These are phyloP conservation scores for Lasiosphaeria miniovina DNA, from an alignment of 495 filamentous ascomycete species.

Conservation along the genomic window DNA sequence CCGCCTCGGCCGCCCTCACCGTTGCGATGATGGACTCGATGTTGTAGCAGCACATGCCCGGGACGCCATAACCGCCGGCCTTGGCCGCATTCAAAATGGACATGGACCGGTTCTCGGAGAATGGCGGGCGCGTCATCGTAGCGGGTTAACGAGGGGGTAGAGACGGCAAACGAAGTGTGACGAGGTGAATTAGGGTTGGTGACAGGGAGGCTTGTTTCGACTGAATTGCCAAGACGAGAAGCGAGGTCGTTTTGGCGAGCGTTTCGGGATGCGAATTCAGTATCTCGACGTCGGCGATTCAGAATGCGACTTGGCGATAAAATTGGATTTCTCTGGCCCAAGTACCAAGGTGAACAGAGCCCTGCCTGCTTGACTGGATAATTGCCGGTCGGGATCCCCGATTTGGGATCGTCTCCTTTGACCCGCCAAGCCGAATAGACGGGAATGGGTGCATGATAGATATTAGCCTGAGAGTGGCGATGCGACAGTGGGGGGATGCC, in stretches of 20 bases:
- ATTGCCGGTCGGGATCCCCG: slow-evolving; percentile 26
- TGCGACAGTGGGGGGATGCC: slow-evolving; percentile 15
- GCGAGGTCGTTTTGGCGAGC: neutral
- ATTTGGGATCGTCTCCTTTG: slow-evolving; percentile 16
- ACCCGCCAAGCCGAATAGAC: slow-evolving; percentile 20
- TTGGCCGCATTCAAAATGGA: slow-evolving; percentile 66
- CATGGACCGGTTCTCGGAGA: slow-evolving; percentile 61
- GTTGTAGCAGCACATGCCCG: slow-evolving; percentile 84
- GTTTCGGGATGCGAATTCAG: slow-evolving; percentile 2
- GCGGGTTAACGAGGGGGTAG: neutral
- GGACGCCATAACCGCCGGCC: slow-evolving; percentile 63
- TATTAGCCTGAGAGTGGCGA: slow-evolving; percentile 25
- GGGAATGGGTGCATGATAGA: slow-evolving; percentile 9
- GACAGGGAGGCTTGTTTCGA: slow-evolving; percentile 7
- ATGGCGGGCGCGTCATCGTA: slow-evolving; percentile 49
- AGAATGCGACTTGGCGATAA: neutral
- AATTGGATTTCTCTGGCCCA: neutral
- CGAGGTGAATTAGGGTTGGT: neutral
- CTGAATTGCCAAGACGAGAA: neutral
- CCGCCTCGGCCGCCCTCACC: slow-evolving; percentile 72
- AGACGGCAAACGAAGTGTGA: slow-evolving; percentile 2
- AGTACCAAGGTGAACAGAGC: neutral
- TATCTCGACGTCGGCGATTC: neutral
- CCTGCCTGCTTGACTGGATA: neutral
- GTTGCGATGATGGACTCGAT: slow-evolving; percentile 78